Evolutionary conservation across 352 stramenopile species (phyloP), one percentile per base, ranked within the genome.

Genomic region (Phytophthora cryptogea): DNA sequence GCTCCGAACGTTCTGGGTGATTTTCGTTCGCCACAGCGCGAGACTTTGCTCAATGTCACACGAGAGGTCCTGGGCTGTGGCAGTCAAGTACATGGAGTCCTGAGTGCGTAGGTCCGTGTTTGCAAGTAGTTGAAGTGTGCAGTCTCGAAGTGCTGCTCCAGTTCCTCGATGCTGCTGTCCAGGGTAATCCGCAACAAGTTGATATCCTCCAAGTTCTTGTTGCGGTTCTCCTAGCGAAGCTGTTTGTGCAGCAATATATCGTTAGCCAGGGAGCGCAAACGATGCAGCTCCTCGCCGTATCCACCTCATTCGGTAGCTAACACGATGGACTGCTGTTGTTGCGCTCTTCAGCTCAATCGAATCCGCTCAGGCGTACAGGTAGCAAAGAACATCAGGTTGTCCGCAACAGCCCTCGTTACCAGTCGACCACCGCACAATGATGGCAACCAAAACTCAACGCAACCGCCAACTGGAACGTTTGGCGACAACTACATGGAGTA

Each of bases 151-250:
- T 98, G 79, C 68, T 97, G 85, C 68, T 98, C 93, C 1, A 98
- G 78, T 55, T 98, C 89, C 64, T 98, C 88, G 45, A 98, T 97
- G 57, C 85, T 95, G 56, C 80, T 95, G 66, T 98, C 94, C 3
- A 98, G 72, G 7, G 86, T 95, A 47, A 97, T 97, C 16, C 91
- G 76, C 23, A 98, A 63, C 23, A 97, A 86, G 66, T 98, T 97
- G 31, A 98, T 97, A 44, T 98, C 84, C 59, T 99, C 95, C n/a
- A 97, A 59, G 74, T 98, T 98, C 55, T 96, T 96, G 74, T 97
- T 98, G 59, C 89, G 83, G 53, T 98, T 97, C 62, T 98, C 93
- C 58, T 98, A 91, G 10, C 89, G 80, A 4, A 96, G 69, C 56
- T 97, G 89, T 45, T 98, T 91, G 66, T 93, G 84, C 50, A 23